Evolutionary conservation across 768 basidiomycete genomes (phyloP).

Genomic region (Kwoniella sp.): DNA sequence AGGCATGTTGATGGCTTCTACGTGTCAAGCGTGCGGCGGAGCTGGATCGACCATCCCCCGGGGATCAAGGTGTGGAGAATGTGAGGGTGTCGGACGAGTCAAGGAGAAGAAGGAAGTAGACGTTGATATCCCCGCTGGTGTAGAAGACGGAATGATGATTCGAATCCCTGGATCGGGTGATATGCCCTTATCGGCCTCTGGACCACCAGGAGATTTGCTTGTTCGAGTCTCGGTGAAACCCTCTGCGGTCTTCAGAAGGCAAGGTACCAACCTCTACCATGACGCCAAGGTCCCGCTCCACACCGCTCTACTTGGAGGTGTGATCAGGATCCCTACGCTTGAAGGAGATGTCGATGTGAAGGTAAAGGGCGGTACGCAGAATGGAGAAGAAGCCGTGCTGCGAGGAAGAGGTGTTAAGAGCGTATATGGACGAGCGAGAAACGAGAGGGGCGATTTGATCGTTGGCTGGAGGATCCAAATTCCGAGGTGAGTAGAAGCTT

Average conservation of each 20-base stretch:
- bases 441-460: constrained; percentile 69
- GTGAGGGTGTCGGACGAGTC: constrained; percentile 85
- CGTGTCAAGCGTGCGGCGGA: constrained; percentile 80
- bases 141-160: constrained; percentile 26
- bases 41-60: constrained; percentile 77
- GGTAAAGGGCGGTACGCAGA: constrained; percentile 89
- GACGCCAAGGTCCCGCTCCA: constrained; percentile 87
- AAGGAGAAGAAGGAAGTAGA: constrained; percentile 55
- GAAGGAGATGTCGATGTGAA: constrained; percentile 95
- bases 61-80: constrained; percentile 73
- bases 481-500: constrained; percentile 69
- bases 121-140: constrained; percentile 23
- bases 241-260: constrained; percentile 82
- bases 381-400: constrained; percentile 94
- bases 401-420: constrained; percentile 75
- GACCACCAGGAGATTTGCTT: constrained; percentile 77
- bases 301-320: constrained; percentile 87
- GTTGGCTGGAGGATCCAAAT: constrained; percentile 84
- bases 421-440: constrained; percentile 36
- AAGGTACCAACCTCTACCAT: constrained; percentile 88
- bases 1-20: constrained; percentile 96
- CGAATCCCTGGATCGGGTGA: constrained; percentile 76
- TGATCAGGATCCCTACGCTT: constrained; percentile 86
- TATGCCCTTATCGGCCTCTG: constrained; percentile 75
- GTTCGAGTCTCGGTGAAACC: constrained; percentile 81